Base-by-base conservation (phyloP, 805 yeast species). In the Cyberlindnera lachancei region DNA sequence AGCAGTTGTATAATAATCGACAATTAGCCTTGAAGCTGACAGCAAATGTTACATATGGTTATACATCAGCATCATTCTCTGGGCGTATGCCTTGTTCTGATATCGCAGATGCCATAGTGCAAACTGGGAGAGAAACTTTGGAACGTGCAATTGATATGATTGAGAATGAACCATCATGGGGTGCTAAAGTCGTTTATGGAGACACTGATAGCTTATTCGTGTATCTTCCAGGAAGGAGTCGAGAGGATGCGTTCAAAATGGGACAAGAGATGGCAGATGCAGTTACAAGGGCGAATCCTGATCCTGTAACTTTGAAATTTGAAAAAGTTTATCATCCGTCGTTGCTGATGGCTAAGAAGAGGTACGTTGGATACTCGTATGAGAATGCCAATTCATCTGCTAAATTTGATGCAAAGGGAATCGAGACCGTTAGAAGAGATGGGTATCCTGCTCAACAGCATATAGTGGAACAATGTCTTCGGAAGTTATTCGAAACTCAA, bases 51-150 rank as follows among this genome's bases (percentile, higher is more conserved):
- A 90, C 96, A 0, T 92, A 92, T 59, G 98, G 98, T 0, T 92
- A 92, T 51, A 70, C 96, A 0, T 81, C 96, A 1, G 98, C 98
- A 0, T 75, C 95, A 0, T 92, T 81, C 50, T 85, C 95, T 7
- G 98, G 98, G 0, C 63, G 98, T 41, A 92, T 92, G 98, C 97
- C 98, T 0, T 84, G 92, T 46, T 77, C 95, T 0, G 97, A 88
- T 52, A 68, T 92, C 19, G 95, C 98, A 0, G 98, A 92, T 58
- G 81, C 94, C 10, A 85, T 92, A 52, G 98, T 92, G 1, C 75
- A 87, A 15, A 77, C 92, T 0, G 98, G 92, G 0, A 63, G 97
- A 33, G 96, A 90, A 55, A 80, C 86, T 0, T 59, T 92, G 30
- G 77, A 76, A 33, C 66, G 67, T 31, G 80, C 96, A 0, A 77